phyloP scores from a whole-genome alignment of 495 filamentous ascomycete genomes.

The Penicillium pulvis region DNA sequence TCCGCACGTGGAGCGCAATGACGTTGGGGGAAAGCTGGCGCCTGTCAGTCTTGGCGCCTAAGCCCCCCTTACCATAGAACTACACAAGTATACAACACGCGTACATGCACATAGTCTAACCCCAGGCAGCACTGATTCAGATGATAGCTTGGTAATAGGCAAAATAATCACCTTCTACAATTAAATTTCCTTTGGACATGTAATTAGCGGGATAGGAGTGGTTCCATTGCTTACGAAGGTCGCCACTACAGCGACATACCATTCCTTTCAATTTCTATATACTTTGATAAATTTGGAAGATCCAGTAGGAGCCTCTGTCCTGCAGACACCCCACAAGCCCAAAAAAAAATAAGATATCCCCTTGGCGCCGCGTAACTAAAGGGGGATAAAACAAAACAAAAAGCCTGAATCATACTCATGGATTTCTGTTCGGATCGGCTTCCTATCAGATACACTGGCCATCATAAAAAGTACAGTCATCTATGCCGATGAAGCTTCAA shows the following conservation, averaged over 20 bases:
- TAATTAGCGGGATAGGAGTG: background rate
- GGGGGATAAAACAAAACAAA: background rate
- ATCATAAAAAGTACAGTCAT: background rate
- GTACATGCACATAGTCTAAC: background rate
- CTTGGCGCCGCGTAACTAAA: background rate
- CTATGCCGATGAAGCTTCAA: background rate
- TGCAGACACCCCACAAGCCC: background rate
- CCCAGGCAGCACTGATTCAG: constrained; percentile 2
- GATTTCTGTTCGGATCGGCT: background rate
- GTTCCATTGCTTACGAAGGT: background rate
- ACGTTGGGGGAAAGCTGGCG: constrained; percentile 44
- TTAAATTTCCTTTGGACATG: background rate
- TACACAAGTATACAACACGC: background rate
- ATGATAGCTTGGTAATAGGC: background rate
- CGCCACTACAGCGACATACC: background rate
- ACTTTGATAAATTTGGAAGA: background rate
- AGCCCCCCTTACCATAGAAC: constrained; percentile 22
- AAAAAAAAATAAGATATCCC: background rate
- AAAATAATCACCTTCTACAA: too few species aligned
- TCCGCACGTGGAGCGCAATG: constrained; percentile 35
- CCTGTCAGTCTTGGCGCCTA: constrained; percentile 40
- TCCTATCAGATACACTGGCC: constrained; percentile 3
- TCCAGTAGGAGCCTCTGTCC: background rate
- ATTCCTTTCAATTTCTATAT: background rate
- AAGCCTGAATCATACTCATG: background rate